Base-by-base conservation (phyloP, 2,329 filamentous ascomycete species). In the Ophiostoma ulmi region DNA sequence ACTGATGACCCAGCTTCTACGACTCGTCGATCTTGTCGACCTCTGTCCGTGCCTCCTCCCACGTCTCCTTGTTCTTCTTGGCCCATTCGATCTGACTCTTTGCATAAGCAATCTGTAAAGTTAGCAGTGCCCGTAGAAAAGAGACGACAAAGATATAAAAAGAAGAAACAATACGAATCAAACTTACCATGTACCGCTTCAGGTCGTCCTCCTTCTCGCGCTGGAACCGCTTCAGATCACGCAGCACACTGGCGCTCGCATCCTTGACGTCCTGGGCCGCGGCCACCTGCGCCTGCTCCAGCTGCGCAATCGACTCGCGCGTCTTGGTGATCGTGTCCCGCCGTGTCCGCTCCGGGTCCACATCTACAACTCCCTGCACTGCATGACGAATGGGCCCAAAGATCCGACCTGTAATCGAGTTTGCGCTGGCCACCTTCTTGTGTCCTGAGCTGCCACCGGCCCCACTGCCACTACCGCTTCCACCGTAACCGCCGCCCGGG, bases 321-420 rank as follows among this genome's bases (percentile, higher is more conserved):
- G 95, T 99, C 84, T 97, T 98, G 55, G 94, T 94, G 75, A 99
- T 97, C 74, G 93, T 91, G 78, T 99, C 95, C 70, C 95, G 87
- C 69, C 95, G 86, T 63, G 94, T 97, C 73, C 94, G 86, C 81
- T 99, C 95, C 0, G 95, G 95, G 77, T 99, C 95, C 61, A 96
- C 92, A 78, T 99, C 95, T 0, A 95, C 94, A 76, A 98, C 94
- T 4, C 95, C 95, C 77, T 98, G 93, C 44, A 98, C 93, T 0
- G 95, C 95, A 80, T 99, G 94, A 70, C 92, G 96, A 73, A 99
- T 90, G 13, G 94, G 91, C 0, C 94, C 95, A 79, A 99, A 98
- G 69, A 99, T 93, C 81, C 94, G 97, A 77, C 89, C 90, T 1
- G 94, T 94, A 73, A 98, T 94, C 73, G 95, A 97, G 76, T 91